Evolutionary conservation across 2,329 filamentous ascomycete genomes (phyloP), one percentile per base, ranked within the genome.

Genomic region (Ophiostoma pallidulum): DNA sequence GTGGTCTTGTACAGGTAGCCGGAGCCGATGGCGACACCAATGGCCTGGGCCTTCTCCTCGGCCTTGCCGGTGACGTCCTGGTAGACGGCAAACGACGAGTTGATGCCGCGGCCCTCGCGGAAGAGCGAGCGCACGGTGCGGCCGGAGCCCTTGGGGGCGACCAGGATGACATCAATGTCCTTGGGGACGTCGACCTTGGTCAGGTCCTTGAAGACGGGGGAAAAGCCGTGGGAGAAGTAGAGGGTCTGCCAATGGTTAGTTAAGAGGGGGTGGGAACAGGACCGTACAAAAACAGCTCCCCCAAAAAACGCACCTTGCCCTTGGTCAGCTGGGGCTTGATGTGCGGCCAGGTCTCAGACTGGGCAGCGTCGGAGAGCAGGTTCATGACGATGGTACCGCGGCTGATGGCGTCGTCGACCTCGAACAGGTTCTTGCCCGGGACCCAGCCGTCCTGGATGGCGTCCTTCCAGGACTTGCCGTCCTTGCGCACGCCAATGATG

Each of bases 191-290:
- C 92, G 67, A 98, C 92, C 73, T 96, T 94, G 80, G 92, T 98
- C 67, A 92, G 83, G 70, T 95, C 84, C 80, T 96, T 96, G 87
- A 98, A 98, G 72, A 98, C 90, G 67, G 92, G 92, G 55, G 92
- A 97, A 86, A 98, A 98, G 66, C 92, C 92, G 82, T 98, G 92
- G 60, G 92, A 97, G 82, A 98, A 98, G 85, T 98, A 98, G 61
- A 98, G 87, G 53, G 92, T 98, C 91, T 92, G 54, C 19, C 16
- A n/a, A n/a, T n/a, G 16, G 14, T 35, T 13, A 44, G 28, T 13
- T 24, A 4, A 5, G 5, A 39, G n/a, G n/a, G n/a, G n/a, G n/a
- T n/a, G n/a, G n/a, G n/a, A n/a, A n/a, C n/a, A n/a, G n/a, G n/a
- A n/a, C n/a, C n/a, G n/a, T n/a, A n/a, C n/a, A 19, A 18, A 4